These are phyloP conservation scores for Leucaena leucocephala DNA, from an alignment of 306 rosid species.

Conservation along the genomic window DNA sequence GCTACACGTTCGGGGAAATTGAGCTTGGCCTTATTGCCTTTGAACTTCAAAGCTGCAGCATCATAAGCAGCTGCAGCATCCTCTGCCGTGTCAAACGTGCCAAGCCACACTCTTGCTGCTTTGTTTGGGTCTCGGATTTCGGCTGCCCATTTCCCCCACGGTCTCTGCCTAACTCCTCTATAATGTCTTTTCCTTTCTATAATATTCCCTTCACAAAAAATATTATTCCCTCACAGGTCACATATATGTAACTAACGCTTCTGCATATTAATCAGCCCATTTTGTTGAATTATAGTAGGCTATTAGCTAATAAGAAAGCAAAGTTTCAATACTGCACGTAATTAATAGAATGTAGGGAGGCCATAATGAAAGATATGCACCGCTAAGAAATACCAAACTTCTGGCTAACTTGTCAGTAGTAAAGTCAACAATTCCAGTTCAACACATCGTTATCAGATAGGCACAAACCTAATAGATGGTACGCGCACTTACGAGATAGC, in stretches of 20 bases:
- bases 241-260: background rate
- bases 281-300: too few relatives aligned
- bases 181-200: constrained; percentile 40
- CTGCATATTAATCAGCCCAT: constrained; percentile 5
- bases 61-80: constrained; percentile 56
- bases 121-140: constrained; percentile 60
- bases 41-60: constrained; percentile 47
- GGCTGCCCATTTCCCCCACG: constrained; percentile 61
- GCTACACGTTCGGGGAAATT: constrained; percentile 46
- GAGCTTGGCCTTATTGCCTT: constrained; percentile 53
- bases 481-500: too few relatives aligned
- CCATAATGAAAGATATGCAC: background rate
- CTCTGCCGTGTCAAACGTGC: constrained; percentile 57
- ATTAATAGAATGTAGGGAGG: background rate
- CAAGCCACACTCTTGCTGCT: constrained; percentile 57
- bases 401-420: background rate
- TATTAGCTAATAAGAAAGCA: background rate
- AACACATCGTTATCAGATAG: background rate
- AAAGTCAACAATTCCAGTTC: background rate
- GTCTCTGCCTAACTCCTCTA: constrained; percentile 56
- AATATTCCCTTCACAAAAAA: background rate
- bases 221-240: background rate
- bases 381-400: background rate
- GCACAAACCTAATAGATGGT: background rate
- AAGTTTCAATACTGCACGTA: background rate